phyloP scores from a whole-genome alignment of 257 asterid species.

The Datura wrightii region DNA sequence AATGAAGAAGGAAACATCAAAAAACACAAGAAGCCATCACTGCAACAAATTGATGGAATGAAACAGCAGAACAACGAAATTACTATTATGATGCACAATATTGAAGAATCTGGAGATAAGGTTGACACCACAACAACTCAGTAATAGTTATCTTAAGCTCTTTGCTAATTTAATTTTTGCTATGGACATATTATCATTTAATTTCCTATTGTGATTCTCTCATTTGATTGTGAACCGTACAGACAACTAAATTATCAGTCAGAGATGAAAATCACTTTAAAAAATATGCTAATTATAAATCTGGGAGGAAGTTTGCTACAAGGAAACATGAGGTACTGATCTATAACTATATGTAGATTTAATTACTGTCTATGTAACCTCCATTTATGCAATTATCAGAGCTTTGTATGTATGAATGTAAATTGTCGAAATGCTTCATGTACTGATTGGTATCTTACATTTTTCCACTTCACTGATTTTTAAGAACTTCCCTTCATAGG shows the following conservation, averaged over 20 bases:
- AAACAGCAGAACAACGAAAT: not conserved
- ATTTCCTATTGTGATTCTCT: no score
- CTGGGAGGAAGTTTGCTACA: conserved; percentile 27
- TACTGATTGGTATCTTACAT: not conserved
- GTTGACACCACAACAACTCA: conserved; percentile 25
- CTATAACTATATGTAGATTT: not conserved
- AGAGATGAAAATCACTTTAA: no score
- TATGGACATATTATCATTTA: not conserved
- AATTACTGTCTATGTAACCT: not conserved
- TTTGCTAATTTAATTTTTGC: not conserved
- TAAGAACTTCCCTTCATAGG: not conserved
- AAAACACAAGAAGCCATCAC: conserved; percentile 29
- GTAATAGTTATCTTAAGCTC: not conserved
- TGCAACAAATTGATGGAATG: conserved; percentile 30
- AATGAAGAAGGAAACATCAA: conserved; percentile 40
- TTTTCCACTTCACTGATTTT: not conserved
- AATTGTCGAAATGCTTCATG: not conserved
- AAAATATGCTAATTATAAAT: conserved; percentile 31
- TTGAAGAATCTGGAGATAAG: conserved; percentile 19
- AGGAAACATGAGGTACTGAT: conserved; percentile 51
- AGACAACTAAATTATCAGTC: no score
- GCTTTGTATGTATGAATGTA: not conserved
- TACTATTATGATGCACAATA: not conserved
- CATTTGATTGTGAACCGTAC: no score
- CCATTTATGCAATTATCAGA: not conserved